Percentiles rank a stretch among this genome's conserved stretches.
These are phyloP conservation scores for Scutellaria barbata DNA, from an alignment of 257 asterid species.

Conservation along the genomic window DNA sequence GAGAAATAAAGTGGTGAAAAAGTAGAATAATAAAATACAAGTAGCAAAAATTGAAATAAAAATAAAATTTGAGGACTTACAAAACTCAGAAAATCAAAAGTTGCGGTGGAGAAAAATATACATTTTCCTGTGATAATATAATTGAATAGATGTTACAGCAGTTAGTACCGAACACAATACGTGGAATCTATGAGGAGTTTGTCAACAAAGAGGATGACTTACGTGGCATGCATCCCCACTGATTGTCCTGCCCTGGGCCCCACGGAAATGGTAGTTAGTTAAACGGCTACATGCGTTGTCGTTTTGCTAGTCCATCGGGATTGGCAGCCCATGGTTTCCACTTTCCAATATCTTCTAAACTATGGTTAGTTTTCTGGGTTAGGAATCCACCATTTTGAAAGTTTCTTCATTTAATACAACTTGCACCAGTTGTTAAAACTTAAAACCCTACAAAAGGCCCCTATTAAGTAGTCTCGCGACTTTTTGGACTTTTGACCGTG, in stretches of 20 bases:
- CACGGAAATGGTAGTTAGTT: constrained; percentile 34
- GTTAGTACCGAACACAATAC: constrained; percentile 30
- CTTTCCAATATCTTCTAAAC: constrained; percentile 11
- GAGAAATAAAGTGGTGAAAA: too few species aligned
- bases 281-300: constrained; percentile 45
- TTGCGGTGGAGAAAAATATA: too few species aligned
- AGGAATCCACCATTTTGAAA: not conserved
- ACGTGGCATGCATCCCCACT: constrained; percentile 50
- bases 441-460: constrained; percentile 17
- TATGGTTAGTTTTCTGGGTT: constrained; percentile 31
- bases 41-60: too few species aligned
- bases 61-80: too few species aligned
- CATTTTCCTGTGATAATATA: not conserved
- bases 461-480: not conserved
- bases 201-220: constrained; percentile 39
- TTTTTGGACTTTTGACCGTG: constrained; percentile 10
- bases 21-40: too few species aligned
- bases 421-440: constrained; percentile 18
- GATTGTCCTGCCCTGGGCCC: constrained; percentile 13
- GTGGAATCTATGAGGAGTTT: constrained; percentile 47
- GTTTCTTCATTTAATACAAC: constrained; percentile 6
- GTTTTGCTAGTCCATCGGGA: constrained; percentile 23
- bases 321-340: constrained; percentile 40
- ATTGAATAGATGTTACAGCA: not conserved
- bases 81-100: too few species aligned